Percentiles rank a stretch among this genome's conserved stretches.
These are phyloP conservation scores for Verticillium albo-atrum DNA, from an alignment of 2,329 filamentous ascomycete species.

Conservation along the genomic window DNA sequence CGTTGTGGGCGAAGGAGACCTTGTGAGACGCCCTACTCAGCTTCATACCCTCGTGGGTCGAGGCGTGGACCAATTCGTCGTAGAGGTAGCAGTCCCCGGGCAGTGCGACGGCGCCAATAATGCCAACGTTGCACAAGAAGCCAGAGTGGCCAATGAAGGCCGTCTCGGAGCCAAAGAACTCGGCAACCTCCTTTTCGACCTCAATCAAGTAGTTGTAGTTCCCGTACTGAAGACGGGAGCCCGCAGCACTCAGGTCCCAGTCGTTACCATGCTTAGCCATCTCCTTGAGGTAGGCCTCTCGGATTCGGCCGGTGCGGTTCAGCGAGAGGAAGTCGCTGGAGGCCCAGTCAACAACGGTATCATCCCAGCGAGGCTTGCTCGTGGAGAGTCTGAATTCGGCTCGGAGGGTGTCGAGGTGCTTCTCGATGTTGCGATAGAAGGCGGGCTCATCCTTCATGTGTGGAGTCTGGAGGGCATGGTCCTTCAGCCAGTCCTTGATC, in stretches of 20 bases:
- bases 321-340: slow-evolving; percentile 64
- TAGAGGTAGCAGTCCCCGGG: slow-evolving; percentile 61
- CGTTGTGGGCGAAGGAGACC: slow-evolving; percentile 55
- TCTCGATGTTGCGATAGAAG: slow-evolving; percentile 23
- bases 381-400: slow-evolving; percentile 19
- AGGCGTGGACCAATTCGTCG: slow-evolving; percentile 74
- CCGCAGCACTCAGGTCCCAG: slow-evolving; percentile 46
- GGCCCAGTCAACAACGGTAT: slow-evolving; percentile 46
- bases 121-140: slow-evolving; percentile 61
- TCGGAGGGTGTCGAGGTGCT: slow-evolving; percentile 21
- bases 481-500: not conserved
- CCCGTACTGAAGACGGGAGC: slow-evolving; percentile 61
- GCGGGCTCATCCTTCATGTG: not conserved
- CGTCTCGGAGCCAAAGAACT: slow-evolving; percentile 39
- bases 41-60: slow-evolving; percentile 72
- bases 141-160: slow-evolving; percentile 54
- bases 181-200: slow-evolving; percentile 43
- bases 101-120: slow-evolving; percentile 57
- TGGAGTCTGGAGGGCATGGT: not conserved
- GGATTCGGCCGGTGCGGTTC: slow-evolving; percentile 40
- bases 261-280: slow-evolving; percentile 28
- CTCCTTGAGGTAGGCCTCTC: slow-evolving; percentile 41
- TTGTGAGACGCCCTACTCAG: slow-evolving; percentile 49
- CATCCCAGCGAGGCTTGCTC: slow-evolving; percentile 10
- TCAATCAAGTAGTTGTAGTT: slow-evolving; percentile 56